These are phyloP conservation scores for Apiosordaria backusii DNA, from an alignment of 495 filamentous ascomycete species.

Conservation along the genomic window DNA sequence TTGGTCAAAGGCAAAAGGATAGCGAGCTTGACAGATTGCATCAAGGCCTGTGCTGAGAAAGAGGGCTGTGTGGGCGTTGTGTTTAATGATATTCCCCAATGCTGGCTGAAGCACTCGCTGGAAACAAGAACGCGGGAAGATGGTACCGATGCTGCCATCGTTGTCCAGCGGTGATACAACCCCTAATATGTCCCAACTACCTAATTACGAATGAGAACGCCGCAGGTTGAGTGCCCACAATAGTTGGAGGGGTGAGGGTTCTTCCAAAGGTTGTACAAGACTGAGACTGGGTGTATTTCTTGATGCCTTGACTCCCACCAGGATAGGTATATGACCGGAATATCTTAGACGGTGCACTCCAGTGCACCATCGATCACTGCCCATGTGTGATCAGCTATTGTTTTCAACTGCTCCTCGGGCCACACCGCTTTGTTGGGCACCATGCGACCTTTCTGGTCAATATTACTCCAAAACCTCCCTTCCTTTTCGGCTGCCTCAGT, in stretches of 20 bases:
- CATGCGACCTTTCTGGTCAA: conserved; percentile 21
- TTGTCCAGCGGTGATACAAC: not conserved
- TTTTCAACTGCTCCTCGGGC: conserved; percentile 17
- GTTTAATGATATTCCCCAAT: not conserved
- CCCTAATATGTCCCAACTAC: not conserved
- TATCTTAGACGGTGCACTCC: not conserved
- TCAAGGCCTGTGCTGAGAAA: not conserved
- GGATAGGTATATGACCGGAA: not conserved
- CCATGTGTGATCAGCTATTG: conserved; percentile 18
- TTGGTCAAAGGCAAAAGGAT: not conserved
- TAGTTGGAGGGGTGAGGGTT: too few species aligned
- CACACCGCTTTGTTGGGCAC: conserved; percentile 20
- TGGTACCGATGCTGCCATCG: not conserved
- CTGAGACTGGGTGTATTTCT: too few species aligned
- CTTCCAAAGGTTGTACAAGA: too few species aligned
- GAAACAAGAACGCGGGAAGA: not conserved
- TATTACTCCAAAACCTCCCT: conserved; percentile 23
- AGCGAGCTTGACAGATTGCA: conserved; percentile 1
- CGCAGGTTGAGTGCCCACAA: too few species aligned
- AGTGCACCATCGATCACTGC: conserved; percentile 14
- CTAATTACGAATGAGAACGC: not conserved
- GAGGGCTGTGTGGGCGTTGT: not conserved
- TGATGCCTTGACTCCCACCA: too few species aligned
- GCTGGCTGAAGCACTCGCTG: not conserved
- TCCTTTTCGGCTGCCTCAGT: conserved; percentile 8